Conservation (phyloP, 768 basidiomycete genomes). For the Clitopilus passeckerianus region DNA sequence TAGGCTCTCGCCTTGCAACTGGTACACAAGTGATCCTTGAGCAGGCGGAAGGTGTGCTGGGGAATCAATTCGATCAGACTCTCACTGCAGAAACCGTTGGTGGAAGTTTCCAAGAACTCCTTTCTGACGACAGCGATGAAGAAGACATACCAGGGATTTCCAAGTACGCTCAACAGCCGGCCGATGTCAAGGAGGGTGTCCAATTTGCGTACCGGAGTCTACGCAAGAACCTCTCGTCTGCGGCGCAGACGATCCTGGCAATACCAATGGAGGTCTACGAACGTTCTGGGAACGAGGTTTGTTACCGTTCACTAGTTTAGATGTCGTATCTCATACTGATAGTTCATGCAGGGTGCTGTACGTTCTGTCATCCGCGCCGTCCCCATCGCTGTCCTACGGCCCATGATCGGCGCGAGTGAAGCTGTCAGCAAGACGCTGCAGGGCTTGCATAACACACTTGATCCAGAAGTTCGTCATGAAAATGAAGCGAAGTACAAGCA, state of each 20-base stretch:
- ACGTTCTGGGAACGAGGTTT: slow-evolving; percentile 83
- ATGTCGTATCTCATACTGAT: neutral
- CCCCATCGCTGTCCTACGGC: slow-evolving; percentile 94
- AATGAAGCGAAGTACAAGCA: slow-evolving; percentile 95
- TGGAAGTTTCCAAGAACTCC: slow-evolving; percentile 24
- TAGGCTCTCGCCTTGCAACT: slow-evolving; percentile 90
- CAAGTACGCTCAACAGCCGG: slow-evolving; percentile 90
- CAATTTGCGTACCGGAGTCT: slow-evolving; percentile 90
- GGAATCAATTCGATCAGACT: slow-evolving; percentile 65
- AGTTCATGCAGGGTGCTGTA: slow-evolving; percentile 68
- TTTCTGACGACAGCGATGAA: slow-evolving; percentile 32
- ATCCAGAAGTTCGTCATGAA: slow-evolving; percentile 78
- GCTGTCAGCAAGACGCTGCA: slow-evolving; percentile 94
- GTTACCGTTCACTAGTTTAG: slow-evolving; percentile 13
- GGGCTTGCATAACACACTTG: slow-evolving; percentile 89
- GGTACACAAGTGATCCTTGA: slow-evolving; percentile 98
- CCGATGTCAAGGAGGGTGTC: slow-evolving; percentile 79
- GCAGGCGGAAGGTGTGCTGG: slow-evolving; percentile 87
- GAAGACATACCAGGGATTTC: slow-evolving; percentile 62
- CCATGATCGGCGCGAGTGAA: slow-evolving; percentile 97
- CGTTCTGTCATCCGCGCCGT: slow-evolving; percentile 95
- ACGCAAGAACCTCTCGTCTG: slow-evolving; percentile 81
- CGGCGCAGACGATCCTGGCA: slow-evolving; percentile 96
- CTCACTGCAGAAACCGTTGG: slow-evolving; percentile 58
- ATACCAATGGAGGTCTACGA: slow-evolving; percentile 99